Evolutionary conservation across 1,284 basidiomycete genomes (phyloP).

Genomic region (Ceratobasidium sp.): DNA sequence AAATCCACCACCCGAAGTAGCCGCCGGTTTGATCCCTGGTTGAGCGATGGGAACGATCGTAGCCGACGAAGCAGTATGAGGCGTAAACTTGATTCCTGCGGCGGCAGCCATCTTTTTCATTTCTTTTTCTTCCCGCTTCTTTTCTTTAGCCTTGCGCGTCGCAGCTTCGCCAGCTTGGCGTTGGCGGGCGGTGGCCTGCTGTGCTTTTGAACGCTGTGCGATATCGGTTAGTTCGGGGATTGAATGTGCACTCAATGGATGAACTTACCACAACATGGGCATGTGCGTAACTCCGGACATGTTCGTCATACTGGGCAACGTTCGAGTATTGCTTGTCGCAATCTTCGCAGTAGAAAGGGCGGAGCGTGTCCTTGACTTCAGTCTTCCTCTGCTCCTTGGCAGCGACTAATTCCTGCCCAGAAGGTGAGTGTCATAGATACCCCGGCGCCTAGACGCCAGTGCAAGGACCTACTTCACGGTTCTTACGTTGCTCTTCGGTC

Average conservation of each 20-base stretch:
- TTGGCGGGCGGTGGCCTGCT: slow-evolving; percentile 52
- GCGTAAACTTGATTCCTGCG: slow-evolving; percentile 76
- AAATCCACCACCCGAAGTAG: slow-evolving; percentile 53
- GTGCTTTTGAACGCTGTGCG: slow-evolving; percentile 56
- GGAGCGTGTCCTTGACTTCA: slow-evolving; percentile 74
- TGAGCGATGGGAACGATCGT: slow-evolving; percentile 51
- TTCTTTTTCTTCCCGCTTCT: slow-evolving; percentile 83
- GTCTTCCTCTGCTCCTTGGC: slow-evolving; percentile 72
- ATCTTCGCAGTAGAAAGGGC: slow-evolving; percentile 79
- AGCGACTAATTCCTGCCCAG: slow-evolving; percentile 70
- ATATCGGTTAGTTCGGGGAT: slow-evolving; percentile 55
- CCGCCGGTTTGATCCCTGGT: slow-evolving; percentile 50
- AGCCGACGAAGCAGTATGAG: slow-evolving; percentile 57
- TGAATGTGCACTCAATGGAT: background rate
- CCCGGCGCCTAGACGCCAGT: background rate
- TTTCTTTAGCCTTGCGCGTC: slow-evolving; percentile 79
- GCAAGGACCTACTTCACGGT: slow-evolving; percentile 69
- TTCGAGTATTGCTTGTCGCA: slow-evolving; percentile 86
- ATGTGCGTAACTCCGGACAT: slow-evolving; percentile 55
- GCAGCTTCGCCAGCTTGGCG: slow-evolving; percentile 46
- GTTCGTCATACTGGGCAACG: slow-evolving; percentile 85
- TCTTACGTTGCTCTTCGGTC: slow-evolving; percentile 76
- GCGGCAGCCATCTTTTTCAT: slow-evolving; percentile 82
- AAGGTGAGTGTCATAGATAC: background rate
- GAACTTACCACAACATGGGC: slow-evolving; percentile 48